phyloP scores from a whole-genome alignment of 2,329 filamentous ascomycete genomes.

The Aureobasidium sp. region DNA sequence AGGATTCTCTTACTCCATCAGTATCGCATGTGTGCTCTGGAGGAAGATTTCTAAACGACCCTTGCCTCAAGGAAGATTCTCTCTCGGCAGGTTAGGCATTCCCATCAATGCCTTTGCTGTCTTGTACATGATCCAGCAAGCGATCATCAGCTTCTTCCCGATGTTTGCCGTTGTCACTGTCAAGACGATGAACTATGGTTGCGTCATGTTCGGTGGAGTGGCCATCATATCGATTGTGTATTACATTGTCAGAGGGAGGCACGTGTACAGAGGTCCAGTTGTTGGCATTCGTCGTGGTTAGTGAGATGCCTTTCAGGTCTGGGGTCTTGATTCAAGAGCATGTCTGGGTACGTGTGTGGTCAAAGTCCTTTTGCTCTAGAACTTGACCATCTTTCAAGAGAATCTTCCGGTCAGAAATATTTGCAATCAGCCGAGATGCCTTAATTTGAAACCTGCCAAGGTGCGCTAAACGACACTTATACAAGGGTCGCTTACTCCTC shows the following conservation, averaged over 20 bases:
- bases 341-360: background rate
- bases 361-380: background rate
- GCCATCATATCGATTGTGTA: slow-evolving; percentile 15
- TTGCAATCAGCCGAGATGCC: background rate
- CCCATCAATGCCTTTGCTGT: slow-evolving; percentile 20
- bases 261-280: slow-evolving; percentile 19
- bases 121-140: slow-evolving; percentile 21
- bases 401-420: background rate
- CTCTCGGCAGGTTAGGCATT: slow-evolving; percentile 19
- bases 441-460: background rate
- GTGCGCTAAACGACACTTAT: background rate
- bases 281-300: background rate
- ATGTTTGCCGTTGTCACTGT: slow-evolving; percentile 19
- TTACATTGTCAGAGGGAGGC: slow-evolving; percentile 12
- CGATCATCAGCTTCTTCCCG: slow-evolving; percentile 6
- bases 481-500: background rate
- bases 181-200: slow-evolving; percentile 17
- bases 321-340: background rate
- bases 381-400: background rate
- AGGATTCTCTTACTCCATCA: slow-evolving; percentile 33
- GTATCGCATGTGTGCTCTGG: slow-evolving; percentile 25
- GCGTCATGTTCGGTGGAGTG: slow-evolving; percentile 17
- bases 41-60: background rate
- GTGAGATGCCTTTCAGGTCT: background rate
- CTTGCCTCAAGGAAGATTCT: slow-evolving; percentile 19